Evolutionary conservation across 2,329 filamentous ascomycete genomes (phyloP).

Genomic region (Immersiporthe knoxdaviesiana): DNA sequence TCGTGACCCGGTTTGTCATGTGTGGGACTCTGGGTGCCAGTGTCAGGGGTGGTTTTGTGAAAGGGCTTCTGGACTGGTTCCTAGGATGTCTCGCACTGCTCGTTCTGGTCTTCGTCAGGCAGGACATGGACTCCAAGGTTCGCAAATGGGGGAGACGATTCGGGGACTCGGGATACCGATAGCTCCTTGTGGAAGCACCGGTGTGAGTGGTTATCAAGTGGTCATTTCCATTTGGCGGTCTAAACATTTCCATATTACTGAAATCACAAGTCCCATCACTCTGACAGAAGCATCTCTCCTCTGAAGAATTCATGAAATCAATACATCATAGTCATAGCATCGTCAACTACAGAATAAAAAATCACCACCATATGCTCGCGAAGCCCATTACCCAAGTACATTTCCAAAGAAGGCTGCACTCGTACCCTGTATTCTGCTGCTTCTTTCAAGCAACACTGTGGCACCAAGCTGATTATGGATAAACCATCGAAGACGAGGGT

Average conservation of each 20-base stretch:
- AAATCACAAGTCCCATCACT: no score
- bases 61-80: conserved; percentile 39
- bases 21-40: conserved; percentile 42
- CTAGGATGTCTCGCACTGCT: conserved; percentile 41
- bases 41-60: conserved; percentile 37
- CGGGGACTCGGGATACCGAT: conserved; percentile 29
- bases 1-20: conserved; percentile 62
- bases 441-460: not conserved
- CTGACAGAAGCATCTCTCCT: no score
- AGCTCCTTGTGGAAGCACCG: not conserved
- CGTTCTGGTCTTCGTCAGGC: conserved; percentile 43
- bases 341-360: no score
- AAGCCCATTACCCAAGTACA: no score
- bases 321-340: no score
- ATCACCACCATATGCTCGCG: no score
- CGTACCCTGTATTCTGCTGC: not conserved
- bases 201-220: not conserved
- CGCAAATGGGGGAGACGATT: conserved; percentile 39
- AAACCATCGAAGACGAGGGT: not conserved
- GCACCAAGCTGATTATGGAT: not conserved
- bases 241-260: no score
- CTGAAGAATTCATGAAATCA: no score
- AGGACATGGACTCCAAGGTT: conserved; percentile 45
- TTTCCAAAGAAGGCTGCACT: not conserved
- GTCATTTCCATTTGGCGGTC: not conserved